A percentile compares a stretch with the other conserved stretches of the same genome.
Evolutionary conservation across 1,284 basidiomycete genomes (phyloP).

Genomic region (Boletus nobilissimus): DNA sequence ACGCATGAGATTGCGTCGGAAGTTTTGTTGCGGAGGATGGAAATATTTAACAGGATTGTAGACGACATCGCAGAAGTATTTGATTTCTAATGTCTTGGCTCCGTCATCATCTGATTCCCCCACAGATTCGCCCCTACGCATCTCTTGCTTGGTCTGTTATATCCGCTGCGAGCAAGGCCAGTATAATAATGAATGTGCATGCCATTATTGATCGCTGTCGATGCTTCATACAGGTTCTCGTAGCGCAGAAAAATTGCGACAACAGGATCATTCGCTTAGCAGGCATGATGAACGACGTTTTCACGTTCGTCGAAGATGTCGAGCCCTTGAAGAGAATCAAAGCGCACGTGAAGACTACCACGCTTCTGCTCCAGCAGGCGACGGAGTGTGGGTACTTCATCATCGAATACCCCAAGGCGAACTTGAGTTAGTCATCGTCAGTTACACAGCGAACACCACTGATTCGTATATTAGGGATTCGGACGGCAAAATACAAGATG

Average conservation of each 20-base stretch:
- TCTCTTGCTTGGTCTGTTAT: neutral
- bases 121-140: neutral
- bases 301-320: neutral
- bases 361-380: neutral
- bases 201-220: neutral
- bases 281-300: neutral
- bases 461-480: neutral
- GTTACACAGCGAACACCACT: neutral
- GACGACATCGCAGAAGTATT: neutral
- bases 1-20: neutral
- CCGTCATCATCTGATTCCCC: neutral
- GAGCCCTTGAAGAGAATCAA: neutral
- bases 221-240: neutral
- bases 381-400: neutral
- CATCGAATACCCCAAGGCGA: neutral
- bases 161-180: neutral
- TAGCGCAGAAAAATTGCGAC: neutral
- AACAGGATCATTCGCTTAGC: neutral
- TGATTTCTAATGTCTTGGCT: neutral
- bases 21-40: neutral
- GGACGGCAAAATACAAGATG: neutral
- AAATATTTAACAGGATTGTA: neutral
- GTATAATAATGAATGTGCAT: neutral
- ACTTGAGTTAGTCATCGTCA: neutral
- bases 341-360: neutral